Conservation (phyloP, 2,329 filamentous ascomycete species). For the Trichoderma sp. region DNA sequence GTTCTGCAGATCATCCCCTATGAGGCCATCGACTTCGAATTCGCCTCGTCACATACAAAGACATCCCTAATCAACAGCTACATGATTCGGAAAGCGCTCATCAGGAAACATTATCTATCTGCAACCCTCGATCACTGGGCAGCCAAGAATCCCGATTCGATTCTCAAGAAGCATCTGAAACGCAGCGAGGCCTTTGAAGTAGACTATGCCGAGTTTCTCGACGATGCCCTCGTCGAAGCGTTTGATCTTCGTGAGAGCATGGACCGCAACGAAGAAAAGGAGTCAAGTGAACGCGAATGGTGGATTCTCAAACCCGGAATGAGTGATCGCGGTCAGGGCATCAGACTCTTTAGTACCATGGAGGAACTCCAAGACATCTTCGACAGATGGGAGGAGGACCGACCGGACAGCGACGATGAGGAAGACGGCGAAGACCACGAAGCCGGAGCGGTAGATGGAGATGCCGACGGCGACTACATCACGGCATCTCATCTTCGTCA, state of each 20-base stretch:
- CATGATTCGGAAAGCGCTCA: constrained; percentile 92
- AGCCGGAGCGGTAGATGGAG: constrained; percentile 34
- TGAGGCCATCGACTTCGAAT: constrained; percentile 83
- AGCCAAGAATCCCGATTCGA: constrained; percentile 74
- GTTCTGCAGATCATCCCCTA: constrained; percentile 83
- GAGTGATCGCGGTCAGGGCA: constrained; percentile 94
- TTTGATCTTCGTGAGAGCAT: constrained; percentile 84
- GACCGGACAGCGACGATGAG: constrained; percentile 66
- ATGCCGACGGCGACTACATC: constrained; percentile 55
- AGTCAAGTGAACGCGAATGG: constrained; percentile 65
- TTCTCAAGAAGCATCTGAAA: constrained; percentile 71
- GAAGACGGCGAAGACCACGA: constrained; percentile 38
- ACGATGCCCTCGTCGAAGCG: constrained; percentile 87
- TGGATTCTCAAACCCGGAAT: constrained; percentile 99
- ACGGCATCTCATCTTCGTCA: constrained; percentile 90
- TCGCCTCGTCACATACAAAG: constrained; percentile 61
- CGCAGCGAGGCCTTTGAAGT: constrained; percentile 85
- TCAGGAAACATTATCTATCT: constrained; percentile 91
- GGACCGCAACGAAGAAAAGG: constrained; percentile 57
- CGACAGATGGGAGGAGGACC: constrained; percentile 80
- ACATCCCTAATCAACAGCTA: constrained; percentile 82
- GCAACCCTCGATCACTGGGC: constrained; percentile 83
- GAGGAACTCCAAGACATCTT: constrained; percentile 85
- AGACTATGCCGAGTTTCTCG: constrained; percentile 94
- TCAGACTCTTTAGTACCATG: constrained; percentile 83